Evolutionary conservation across 495 filamentous ascomycete species (phyloP).

Genomic region (Podospora pseudoanserina): DNA sequence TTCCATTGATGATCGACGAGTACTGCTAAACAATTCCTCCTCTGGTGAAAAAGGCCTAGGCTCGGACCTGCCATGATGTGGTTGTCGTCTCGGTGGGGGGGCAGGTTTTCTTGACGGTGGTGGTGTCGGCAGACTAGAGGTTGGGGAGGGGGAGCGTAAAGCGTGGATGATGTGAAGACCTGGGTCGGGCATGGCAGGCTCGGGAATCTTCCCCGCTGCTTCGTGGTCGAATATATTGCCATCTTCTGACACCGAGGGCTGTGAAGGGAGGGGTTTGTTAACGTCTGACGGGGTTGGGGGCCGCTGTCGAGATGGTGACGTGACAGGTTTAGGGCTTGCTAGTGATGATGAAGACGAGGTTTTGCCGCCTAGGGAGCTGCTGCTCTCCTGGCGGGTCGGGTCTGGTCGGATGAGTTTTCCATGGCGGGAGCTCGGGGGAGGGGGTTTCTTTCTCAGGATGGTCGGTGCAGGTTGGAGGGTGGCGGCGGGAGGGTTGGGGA

Average conservation of each 20-base stretch:
- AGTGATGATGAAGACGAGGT: slow-evolving; percentile 4
- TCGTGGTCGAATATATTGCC: slow-evolving; percentile 45
- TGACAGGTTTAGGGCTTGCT: neutral
- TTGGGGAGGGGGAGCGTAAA: slow-evolving; percentile 25
- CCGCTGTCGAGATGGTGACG: slow-evolving; percentile 11
- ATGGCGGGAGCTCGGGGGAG: slow-evolving; percentile 57
- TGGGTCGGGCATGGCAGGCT: slow-evolving; percentile 27
- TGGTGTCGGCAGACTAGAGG: slow-evolving; percentile 20
- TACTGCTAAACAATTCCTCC: slow-evolving; percentile 28
- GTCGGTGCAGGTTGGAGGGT: slow-evolving; percentile 17
- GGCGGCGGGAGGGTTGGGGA: slow-evolving; percentile 21
- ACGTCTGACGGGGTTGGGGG: slow-evolving; percentile 39
- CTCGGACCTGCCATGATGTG: slow-evolving; percentile 37
- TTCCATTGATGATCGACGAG: slow-evolving; percentile 41
- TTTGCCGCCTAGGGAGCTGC: neutral
- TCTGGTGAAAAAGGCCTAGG: slow-evolving; percentile 29
- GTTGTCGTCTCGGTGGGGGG: slow-evolving; percentile 48
- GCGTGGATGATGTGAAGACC: slow-evolving; percentile 27
- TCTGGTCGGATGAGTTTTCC: slow-evolving; percentile 60
- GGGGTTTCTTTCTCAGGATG: slow-evolving; percentile 38
- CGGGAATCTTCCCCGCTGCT: slow-evolving; percentile 45
- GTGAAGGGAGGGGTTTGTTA: slow-evolving; percentile 49
- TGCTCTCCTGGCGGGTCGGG: slow-evolving; percentile 4
- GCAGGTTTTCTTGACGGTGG: slow-evolving; percentile 37
- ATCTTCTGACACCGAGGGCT: slow-evolving; percentile 38